Evolutionary conservation across 768 basidiomycete genomes (phyloP).

Genomic region (Leccinum boreale): DNA sequence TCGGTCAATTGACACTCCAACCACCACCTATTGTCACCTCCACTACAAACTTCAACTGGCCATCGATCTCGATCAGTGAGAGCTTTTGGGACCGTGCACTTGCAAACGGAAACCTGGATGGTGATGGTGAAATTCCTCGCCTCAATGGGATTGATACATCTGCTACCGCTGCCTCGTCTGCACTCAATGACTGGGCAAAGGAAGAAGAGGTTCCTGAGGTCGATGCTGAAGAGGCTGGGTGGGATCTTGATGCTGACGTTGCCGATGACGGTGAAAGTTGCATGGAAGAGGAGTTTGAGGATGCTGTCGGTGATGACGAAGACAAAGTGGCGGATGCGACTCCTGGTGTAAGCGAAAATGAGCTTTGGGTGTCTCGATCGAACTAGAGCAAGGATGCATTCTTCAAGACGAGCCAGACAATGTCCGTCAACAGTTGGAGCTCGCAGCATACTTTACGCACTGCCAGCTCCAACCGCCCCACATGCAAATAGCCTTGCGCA

Average conservation of each 20-base stretch:
- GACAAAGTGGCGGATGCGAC: constrained; percentile 77
- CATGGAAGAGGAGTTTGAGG: too few relatives aligned
- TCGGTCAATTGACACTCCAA: constrained; percentile 64
- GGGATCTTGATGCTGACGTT: too few relatives aligned
- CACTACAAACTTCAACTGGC: constrained; percentile 84
- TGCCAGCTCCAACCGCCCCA: too few relatives aligned
- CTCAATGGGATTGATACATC: constrained; percentile 65
- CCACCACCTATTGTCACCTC: constrained; percentile 76
- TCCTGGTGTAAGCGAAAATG: constrained; percentile 82
- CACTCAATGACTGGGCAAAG: too few relatives aligned
- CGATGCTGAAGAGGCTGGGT: too few relatives aligned
- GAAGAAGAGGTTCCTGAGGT: too few relatives aligned
- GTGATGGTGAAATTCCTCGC: constrained; percentile 60
- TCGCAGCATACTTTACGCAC: too few relatives aligned
- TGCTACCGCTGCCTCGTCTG: constrained; percentile 47
- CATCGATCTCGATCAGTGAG: constrained; percentile 71
- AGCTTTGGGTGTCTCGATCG: constrained; percentile 92
- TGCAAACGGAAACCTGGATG: constrained; percentile 74
- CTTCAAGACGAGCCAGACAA: too few relatives aligned
- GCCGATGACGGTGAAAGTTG: too few relatives aligned
- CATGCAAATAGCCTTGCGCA: constrained; percentile 87
- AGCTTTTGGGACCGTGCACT: constrained; percentile 97
- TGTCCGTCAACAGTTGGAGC: too few relatives aligned
- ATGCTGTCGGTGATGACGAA: too few relatives aligned
- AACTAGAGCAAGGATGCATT: too few relatives aligned